phyloP scores from a whole-genome alignment of 805 yeast genomes.

The Saccharomyces cerevisiae region DNA sequence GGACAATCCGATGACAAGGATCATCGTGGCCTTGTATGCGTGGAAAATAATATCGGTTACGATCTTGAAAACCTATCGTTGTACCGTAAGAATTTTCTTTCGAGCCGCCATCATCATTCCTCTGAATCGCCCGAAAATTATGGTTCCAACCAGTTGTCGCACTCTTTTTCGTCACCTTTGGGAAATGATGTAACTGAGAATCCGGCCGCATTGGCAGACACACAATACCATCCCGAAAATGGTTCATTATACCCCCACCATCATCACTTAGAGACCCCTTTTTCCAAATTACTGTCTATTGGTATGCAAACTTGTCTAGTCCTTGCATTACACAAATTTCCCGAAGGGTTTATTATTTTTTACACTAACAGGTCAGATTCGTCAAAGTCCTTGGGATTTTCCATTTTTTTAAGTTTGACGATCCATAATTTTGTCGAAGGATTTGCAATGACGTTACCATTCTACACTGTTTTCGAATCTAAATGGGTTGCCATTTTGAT shows the following conservation, averaged over 20 bases:
- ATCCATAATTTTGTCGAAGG: constrained; percentile 93
- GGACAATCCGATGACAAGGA: constrained; percentile 1
- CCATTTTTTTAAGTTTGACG: constrained; percentile 75
- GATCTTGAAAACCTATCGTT: constrained; percentile 29
- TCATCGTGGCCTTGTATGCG: constrained; percentile 17
- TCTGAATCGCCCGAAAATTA: constrained; percentile 1
- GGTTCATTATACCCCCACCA: constrained; percentile 48
- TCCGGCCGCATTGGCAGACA: constrained; percentile 10
- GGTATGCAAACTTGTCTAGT: constrained; percentile 89
- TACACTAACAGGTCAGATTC: constrained; percentile 41
- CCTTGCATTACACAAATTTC: constrained; percentile 80
- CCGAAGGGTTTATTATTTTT: constrained; percentile 89
- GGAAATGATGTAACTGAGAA: neutral
- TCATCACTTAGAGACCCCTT: constrained; percentile 71
- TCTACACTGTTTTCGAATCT: constrained; percentile 65
- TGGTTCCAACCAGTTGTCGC: constrained; percentile 2
- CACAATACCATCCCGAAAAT: constrained; percentile 19
- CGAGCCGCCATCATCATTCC: constrained; percentile 8
- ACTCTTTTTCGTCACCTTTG: neutral
- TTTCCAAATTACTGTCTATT: constrained; percentile 70
- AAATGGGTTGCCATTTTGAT: constrained; percentile 55
- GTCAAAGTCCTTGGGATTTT: constrained; percentile 50
- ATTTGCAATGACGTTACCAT: constrained; percentile 84
- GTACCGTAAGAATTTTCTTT: constrained; percentile 26
- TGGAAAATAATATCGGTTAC: constrained; percentile 31